These are phyloP conservation scores for Guyanaporus albipodus DNA, from an alignment of 768 basidiomycete genomes.

Conservation along the genomic window DNA sequence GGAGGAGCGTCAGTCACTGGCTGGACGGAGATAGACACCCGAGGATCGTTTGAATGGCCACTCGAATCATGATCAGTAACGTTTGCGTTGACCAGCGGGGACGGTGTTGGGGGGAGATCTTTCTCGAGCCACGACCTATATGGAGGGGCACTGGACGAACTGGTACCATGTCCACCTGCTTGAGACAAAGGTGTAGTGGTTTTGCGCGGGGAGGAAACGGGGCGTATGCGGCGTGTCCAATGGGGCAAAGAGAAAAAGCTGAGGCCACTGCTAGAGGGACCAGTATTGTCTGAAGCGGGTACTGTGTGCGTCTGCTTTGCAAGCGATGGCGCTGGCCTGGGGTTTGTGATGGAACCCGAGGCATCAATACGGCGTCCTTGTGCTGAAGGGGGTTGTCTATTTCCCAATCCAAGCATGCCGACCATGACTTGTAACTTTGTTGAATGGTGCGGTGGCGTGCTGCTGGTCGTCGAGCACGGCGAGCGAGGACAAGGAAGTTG, in stretches of 20 bases:
- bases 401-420: conserved; percentile 35
- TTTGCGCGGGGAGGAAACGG: conserved; percentile 30
- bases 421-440: conserved; percentile 32
- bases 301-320: conserved; percentile 44
- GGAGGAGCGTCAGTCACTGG: conserved; percentile 32
- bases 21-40: conserved; percentile 19
- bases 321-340: conserved; percentile 34
- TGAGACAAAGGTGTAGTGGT: conserved; percentile 21
- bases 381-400: conserved; percentile 31
- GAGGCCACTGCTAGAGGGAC: conserved; percentile 33
- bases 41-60: conserved; percentile 7
- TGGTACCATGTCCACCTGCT: conserved; percentile 24
- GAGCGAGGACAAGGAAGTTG: neutral
- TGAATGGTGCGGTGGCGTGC: neutral
- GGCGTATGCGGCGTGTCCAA: conserved; percentile 53
- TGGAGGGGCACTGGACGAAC: conserved; percentile 14
- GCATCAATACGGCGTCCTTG: conserved; percentile 23
- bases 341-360: conserved; percentile 30
- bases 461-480: conserved; percentile 1
- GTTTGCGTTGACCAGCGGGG: conserved; percentile 4
- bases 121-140: conserved; percentile 33
- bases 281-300: conserved; percentile 40
- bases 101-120: conserved; percentile 48
- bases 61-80: neutral
- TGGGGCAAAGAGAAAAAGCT: conserved; percentile 66